A percentile compares a stretch with the other conserved stretches of the same genome.
phyloP scores from a whole-genome alignment of 371 early-diverging fungal genomes.

The Mortierella sp. region DNA sequence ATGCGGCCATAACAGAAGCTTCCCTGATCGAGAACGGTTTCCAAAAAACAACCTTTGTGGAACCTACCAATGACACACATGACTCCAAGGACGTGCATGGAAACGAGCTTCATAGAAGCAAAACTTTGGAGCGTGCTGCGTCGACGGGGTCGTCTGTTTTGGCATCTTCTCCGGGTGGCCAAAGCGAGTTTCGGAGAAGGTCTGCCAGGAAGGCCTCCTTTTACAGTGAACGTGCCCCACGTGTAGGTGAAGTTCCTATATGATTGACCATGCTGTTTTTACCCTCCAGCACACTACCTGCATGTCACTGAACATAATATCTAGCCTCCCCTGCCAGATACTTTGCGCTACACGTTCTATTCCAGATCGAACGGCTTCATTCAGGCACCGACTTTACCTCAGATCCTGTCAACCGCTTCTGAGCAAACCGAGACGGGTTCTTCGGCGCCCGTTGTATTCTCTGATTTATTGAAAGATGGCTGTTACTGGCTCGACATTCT shows the following conservation, averaged over 20 bases:
- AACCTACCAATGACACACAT: not conserved
- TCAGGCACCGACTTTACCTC: conserved; percentile 30
- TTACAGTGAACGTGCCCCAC: conserved; percentile 51
- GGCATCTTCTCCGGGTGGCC: too few species aligned
- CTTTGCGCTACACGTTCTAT: conserved; percentile 39
- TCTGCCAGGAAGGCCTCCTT: conserved; percentile 47
- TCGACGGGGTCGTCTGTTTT: conserved; percentile 30
- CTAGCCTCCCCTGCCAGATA: conserved; percentile 40
- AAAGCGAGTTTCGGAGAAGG: conserved; percentile 29
- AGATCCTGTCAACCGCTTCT: conserved; percentile 15
- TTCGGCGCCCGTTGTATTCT: conserved; percentile 21
- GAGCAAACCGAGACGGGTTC: conserved; percentile 8
- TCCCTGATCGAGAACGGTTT: conserved; percentile 23
- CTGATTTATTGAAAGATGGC: conserved; percentile 55
- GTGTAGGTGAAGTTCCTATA: conserved; percentile 18
- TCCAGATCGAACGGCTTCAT: conserved; percentile 27
- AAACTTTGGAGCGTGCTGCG: conserved; percentile 12
- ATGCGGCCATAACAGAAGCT: conserved; percentile 34
- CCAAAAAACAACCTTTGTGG: conserved; percentile 6
- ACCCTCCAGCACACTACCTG: too few species aligned
- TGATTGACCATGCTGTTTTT: not conserved
- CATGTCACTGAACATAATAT: too few species aligned
- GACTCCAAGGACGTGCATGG: not conserved
- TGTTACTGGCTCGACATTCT: conserved; percentile 89
- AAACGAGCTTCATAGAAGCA: not conserved